Evolutionary conservation across 371 early-diverging fungal genomes (phyloP).

Genomic region (Funneliformis caledonium): DNA sequence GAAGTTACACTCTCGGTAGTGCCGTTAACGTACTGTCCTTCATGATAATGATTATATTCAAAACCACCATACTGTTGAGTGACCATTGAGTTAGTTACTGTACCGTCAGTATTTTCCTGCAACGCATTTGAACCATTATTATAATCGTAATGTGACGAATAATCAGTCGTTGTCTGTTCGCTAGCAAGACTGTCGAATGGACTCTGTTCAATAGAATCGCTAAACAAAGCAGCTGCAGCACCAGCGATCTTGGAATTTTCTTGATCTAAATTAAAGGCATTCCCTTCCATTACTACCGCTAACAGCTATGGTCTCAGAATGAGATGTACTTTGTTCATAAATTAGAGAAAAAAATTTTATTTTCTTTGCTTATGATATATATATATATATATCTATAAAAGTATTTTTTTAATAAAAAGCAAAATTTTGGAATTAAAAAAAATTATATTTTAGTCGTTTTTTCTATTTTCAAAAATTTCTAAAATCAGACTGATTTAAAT

Average conservation of each 20-base stretch:
- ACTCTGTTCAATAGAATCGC: slow-evolving; percentile 17
- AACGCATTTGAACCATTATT: background rate
- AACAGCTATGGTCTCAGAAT: background rate
- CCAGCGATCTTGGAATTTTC: background rate
- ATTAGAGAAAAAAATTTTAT: background rate
- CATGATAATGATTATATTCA: background rate
- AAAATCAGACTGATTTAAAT: no score
- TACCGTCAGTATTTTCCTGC: background rate
- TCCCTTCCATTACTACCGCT: slow-evolving; percentile 8
- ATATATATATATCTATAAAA: no score
- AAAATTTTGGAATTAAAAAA: no score
- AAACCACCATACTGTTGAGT: background rate
- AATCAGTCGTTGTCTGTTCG: background rate
- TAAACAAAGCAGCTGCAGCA: slow-evolving; percentile 14
- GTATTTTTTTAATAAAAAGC: no score
- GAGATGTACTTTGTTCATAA: background rate
- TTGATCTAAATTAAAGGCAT: background rate
- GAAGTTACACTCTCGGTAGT: background rate
- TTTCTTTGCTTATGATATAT: background rate
- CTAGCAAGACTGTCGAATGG: background rate
- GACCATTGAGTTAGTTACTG: background rate
- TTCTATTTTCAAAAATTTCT: no score
- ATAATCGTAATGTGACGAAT: background rate
- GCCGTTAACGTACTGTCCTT: background rate
- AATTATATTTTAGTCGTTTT: no score